Base-by-base conservation (phyloP, 2,329 filamentous ascomycete species). In the Dryadomyces sulphureus region DNA sequence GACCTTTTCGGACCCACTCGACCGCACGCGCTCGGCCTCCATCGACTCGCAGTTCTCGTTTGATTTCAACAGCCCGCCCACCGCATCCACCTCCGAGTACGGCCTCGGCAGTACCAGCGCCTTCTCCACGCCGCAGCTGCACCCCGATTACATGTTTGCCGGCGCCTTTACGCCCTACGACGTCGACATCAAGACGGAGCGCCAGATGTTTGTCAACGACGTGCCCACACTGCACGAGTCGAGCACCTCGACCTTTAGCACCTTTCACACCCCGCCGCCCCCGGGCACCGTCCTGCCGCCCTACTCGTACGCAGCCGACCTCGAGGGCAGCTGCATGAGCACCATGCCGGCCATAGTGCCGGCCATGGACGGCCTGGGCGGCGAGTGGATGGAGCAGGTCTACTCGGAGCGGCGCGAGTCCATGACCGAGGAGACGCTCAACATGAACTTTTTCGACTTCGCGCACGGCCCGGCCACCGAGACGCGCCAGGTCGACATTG, bases 181-280 rank as follows among this genome's bases (percentile, higher is more conserved):
- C 64, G 81, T 95, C 50, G 90, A 95, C 61, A 84, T 96, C 68
- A 94, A 90, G 73, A 95, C 89, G 1, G 90, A 95, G 67, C 76
- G 86, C 53, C 87, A 95, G 55, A 88, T 93, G 70, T 94, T 85
- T 62, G 80, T 95, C 63, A 87, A 95, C 57, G 85, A 95, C 59
- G 75, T 94, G 47, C 87, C 86, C 5, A 84, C 88, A 14, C 71
- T 90, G 49, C 73, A 79, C 54, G 89, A 95, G 64, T 94, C 88
- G 12, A 86, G 86, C 27, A 81, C 88, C 34, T 93, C 89, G 0
- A 94, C 88, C 21, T 95, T 94, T 65, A 94, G 81, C 73, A 89
- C 86, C n/a, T 92, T 80, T 61, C 81, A 86, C 56, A 79, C 81
- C 20, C 87, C 87, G 16, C 84, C 85, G 25, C 77, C 82, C 21